These are phyloP conservation scores for Amanita rimosa DNA, from an alignment of 768 basidiomycete species.

Conservation along the genomic window DNA sequence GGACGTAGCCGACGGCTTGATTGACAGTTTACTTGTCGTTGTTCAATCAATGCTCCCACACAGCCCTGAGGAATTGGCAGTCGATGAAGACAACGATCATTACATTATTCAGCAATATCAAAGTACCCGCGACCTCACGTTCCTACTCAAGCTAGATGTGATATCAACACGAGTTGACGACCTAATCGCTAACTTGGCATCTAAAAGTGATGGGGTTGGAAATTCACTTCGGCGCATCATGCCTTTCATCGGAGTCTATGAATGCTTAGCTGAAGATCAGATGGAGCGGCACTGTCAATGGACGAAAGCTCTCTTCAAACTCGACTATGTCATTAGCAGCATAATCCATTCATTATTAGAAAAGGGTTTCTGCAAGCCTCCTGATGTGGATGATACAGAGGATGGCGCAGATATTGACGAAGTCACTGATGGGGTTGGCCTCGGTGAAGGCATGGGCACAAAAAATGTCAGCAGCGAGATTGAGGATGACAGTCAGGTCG, in stretches of 20 bases:
- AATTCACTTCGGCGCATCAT: slow-evolving; percentile 33
- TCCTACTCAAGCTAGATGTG: slow-evolving; percentile 33
- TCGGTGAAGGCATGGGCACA: slow-evolving; percentile 79
- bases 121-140: slow-evolving; percentile 32
- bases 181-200: slow-evolving; percentile 27
- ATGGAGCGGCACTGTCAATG: slow-evolving; percentile 48
- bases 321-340: slow-evolving; percentile 67
- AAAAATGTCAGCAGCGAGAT: slow-evolving; percentile 93
- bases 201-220: slow-evolving; percentile 19
- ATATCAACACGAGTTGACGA: slow-evolving; percentile 29
- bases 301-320: slow-evolving; percentile 75
- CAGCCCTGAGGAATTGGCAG: slow-evolving; percentile 18
- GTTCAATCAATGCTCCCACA: slow-evolving; percentile 48
- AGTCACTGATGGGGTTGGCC: slow-evolving; percentile 65
- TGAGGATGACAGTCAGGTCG: slow-evolving; percentile 93
- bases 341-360: slow-evolving; percentile 62
- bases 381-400: slow-evolving; percentile 49
- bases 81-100: slow-evolving; percentile 27
- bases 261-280: slow-evolving; percentile 43
- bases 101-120: slow-evolving; percentile 41
- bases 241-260: slow-evolving; percentile 68
- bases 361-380: slow-evolving; percentile 90
- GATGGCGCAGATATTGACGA: slow-evolving; percentile 35
- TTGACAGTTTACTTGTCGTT: slow-evolving; percentile 53
- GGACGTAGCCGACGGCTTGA: slow-evolving; percentile 27